Evolutionary conservation across 1,284 basidiomycete genomes (phyloP), one percentile per base, ranked within the genome.

Genomic region (Veloporphyrellus conicus): DNA sequence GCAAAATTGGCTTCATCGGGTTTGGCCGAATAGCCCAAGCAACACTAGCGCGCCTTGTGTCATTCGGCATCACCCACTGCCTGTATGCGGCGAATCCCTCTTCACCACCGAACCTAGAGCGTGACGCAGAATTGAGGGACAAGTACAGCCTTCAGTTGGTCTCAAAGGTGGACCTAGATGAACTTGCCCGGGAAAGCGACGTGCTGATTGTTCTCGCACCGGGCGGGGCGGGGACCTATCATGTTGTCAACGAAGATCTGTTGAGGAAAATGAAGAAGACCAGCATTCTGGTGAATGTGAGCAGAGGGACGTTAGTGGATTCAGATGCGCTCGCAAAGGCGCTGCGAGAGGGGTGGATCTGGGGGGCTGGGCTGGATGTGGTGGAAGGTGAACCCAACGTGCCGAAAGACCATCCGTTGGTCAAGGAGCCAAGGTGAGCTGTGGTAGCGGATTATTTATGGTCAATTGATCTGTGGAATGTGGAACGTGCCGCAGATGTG

Each of bases 331-430:
- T 99, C 9, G 86, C 86, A 1, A 80, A 77, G 50, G 94, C 93
- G 0, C 69, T 98, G 37, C 71, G 73, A 40, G 78, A 84, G 52
- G 78, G 78, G 2, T 82, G 83, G 77, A 87, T 98, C 35, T 95
- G 87, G 74, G 93, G 85, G 19, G 95, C 95, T 0, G 95, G 91
- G 0, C 61, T 99, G 6, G 95, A 99, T 66, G 95, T 98, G 27
- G 82, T 97, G 11, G 91, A 93, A 55, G 91, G 90, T 27, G 95
- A 99, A 67, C 95, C 95, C 0, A 70, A 87, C 40, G 75, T 98
- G 27, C 60, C 68, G 1, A 67, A 71, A 3, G 83, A 89, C 56
- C 92, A 98, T 65, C 84, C 87, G 1, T 68, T 97, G 36, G 81
- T 96, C 31, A 78, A 78, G 57, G 81, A 91, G 50, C 81, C 83